These are phyloP conservation scores for Mycena galericulata DNA, from an alignment of 768 basidiomycete species.

Conservation along the genomic window DNA sequence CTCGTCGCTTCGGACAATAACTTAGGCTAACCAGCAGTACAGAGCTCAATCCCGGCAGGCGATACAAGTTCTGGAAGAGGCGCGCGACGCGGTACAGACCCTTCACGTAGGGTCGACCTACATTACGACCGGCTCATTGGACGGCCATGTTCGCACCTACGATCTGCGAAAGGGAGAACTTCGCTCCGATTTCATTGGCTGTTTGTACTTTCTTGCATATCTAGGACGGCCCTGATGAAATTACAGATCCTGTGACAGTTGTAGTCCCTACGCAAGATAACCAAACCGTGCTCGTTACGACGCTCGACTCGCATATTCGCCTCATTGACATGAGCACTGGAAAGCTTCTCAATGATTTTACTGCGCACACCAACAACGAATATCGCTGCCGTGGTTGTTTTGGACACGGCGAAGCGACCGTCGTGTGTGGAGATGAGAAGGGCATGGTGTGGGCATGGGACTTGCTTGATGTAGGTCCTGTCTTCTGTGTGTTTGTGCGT, in stretches of 20 bases:
- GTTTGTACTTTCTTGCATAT: constrained; percentile 59
- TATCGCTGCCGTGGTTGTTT: constrained; percentile 89
- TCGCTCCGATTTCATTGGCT: constrained; percentile 89
- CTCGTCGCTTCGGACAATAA: not conserved
- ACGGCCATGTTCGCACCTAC: constrained; percentile 93
- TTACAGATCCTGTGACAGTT: constrained; percentile 86
- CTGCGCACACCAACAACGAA: constrained; percentile 76
- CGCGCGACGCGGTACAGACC: constrained; percentile 87
- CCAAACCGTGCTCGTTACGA: constrained; percentile 84
- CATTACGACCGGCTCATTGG: constrained; percentile 87
- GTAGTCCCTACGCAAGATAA: constrained; percentile 83
- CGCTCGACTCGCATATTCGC: constrained; percentile 87
- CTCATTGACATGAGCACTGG: constrained; percentile 89
- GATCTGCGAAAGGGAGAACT: constrained; percentile 95
- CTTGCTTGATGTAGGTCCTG: constrained; percentile 77
- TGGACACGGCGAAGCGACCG: constrained; percentile 82
- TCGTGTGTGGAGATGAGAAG: constrained; percentile 91
- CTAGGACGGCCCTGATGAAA: constrained; percentile 10
- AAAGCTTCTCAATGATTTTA: constrained; percentile 87
- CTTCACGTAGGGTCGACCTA: constrained; percentile 74
- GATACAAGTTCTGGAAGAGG: constrained; percentile 92
- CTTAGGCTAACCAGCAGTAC: not conserved
- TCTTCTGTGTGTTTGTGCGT: not conserved
- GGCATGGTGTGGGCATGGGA: constrained; percentile 95
- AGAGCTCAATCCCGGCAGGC: constrained; percentile 85